Evolutionary conservation across 345 rosid genomes (phyloP).

Genomic region (Gossypium arboreum): DNA sequence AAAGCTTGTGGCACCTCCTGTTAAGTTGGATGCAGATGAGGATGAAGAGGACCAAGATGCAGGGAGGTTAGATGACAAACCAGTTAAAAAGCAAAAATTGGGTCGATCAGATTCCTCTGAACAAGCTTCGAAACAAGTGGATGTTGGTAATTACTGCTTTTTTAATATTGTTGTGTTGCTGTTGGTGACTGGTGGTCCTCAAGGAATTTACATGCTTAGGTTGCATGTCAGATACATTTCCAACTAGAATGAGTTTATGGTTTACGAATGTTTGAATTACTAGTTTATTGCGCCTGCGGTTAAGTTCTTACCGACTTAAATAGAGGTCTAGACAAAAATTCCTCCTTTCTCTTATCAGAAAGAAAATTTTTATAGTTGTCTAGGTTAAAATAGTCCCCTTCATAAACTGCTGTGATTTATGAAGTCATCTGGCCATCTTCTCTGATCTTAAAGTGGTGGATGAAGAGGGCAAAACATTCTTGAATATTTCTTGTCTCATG

Average conservation of each 20-base stretch:
- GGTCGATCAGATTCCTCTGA: slow-evolving; percentile 44
- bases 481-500: slow-evolving; percentile 83
- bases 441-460: slow-evolving; percentile 37
- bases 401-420: slow-evolving; percentile 15
- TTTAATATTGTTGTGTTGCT: slow-evolving; percentile 14
- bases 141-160: slow-evolving; percentile 84
- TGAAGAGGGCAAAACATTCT: slow-evolving; percentile 56
- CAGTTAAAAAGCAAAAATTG: slow-evolving; percentile 70
- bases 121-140: slow-evolving; percentile 40
- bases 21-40: slow-evolving; percentile 77
- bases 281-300: background rate
- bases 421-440: slow-evolving; percentile 28
- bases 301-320: background rate
- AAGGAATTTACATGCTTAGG: slow-evolving; percentile 7
- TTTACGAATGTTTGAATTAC: background rate
- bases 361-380: background rate
- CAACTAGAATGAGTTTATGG: background rate
- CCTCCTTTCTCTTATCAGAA: background rate
- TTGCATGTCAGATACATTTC: background rate
- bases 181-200: background rate
- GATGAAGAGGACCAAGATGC: slow-evolving; percentile 70
- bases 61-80: slow-evolving; percentile 40
- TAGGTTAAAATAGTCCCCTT: slow-evolving; percentile 13
- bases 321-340: slow-evolving; percentile 1
- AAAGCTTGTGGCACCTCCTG: slow-evolving; percentile 77